Conservation (phyloP, 1,284 basidiomycete genomes). For the Austroboletus novae-zelandiae region DNA sequence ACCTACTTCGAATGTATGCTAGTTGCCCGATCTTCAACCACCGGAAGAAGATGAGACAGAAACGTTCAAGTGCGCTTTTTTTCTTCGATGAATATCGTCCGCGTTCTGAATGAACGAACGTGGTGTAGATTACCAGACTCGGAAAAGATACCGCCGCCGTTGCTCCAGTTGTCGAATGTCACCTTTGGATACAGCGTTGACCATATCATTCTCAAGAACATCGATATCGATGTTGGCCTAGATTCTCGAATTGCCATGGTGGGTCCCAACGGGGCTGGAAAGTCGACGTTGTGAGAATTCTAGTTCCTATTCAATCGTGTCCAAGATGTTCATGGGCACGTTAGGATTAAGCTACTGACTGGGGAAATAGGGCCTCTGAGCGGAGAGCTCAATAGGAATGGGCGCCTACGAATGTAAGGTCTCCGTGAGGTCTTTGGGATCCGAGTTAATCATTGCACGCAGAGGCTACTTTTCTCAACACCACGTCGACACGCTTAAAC, state of each 20-base stretch:
- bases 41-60: slow-evolving; percentile 90
- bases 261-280: slow-evolving; percentile 80
- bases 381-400: slow-evolving; percentile 89
- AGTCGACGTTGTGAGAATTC: slow-evolving; percentile 65
- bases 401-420: slow-evolving; percentile 80
- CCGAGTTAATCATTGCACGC: slow-evolving; percentile 5
- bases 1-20: not conserved
- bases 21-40: slow-evolving; percentile 90
- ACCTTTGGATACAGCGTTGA: slow-evolving; percentile 89
- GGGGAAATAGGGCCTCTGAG: slow-evolving; percentile 81
- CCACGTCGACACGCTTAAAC: slow-evolving; percentile 91
- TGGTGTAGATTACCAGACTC: slow-evolving; percentile 77
- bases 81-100: not conserved
- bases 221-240: slow-evolving; percentile 89
- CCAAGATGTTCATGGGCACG: slow-evolving; percentile 1
- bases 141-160: slow-evolving; percentile 94
- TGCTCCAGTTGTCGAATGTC: slow-evolving; percentile 93
- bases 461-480: slow-evolving; percentile 97
- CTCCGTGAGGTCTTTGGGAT: not conserved
- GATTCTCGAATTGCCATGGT: slow-evolving; percentile 92
- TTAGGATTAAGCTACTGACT: slow-evolving; percentile 89
- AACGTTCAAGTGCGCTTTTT: slow-evolving; percentile 68
- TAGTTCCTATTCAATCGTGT: not conserved
- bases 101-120: not conserved
- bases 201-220: slow-evolving; percentile 73